Evolutionary conservation across 352 stramenopile genomes (phyloP), one percentile per base, ranked within the genome.

Genomic region (Pythium phragmitis): DNA sequence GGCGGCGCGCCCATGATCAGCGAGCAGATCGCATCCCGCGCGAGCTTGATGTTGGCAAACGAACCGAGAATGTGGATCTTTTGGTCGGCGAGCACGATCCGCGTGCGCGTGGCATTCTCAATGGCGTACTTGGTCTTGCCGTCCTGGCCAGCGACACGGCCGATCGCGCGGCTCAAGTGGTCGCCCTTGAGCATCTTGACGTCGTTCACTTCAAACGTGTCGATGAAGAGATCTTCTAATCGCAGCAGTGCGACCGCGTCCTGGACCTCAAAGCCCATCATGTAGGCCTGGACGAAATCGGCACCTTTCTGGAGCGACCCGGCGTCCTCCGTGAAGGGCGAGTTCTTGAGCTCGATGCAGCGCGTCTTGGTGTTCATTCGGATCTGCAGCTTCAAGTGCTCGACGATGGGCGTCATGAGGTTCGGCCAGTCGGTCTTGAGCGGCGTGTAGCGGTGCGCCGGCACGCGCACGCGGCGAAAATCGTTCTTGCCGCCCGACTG

Each of bases 61-160:
- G 88, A 98, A 57, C 98, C 98, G 21, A 99, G 76, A 70, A 99
- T 98, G 83, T 99, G 96, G 60, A 99, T 97, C 67, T 96, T 97
- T 66, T 98, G 91, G 77, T 99, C 97, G 11, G 98, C 98, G 57
- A 99, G 81, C 28, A 99, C 97, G 72, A 99, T 99, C 54, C 98
- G 87, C 62, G 97, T 99, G 36, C 97, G 86, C 30, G 97, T 99
- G 6, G 98, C 97, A 85, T 99, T 99, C 82, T 99, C 98, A 69
- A 99, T 99, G 9, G 98, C 97, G 82, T 97, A 95, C 73, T 98
- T 96, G 56, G 98, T 99, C 83, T 99, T 99, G 60, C 98, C 97
- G 76, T 98, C 97, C 83, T 99, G 96, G 64, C 98, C 98, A 1
- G 97, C 97, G 36, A 99, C 85, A 72, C 98, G 96, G 57, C 98